Evolutionary conservation across 495 filamentous ascomycete genomes (phyloP).

Genomic region (Hypoxylon rickii): DNA sequence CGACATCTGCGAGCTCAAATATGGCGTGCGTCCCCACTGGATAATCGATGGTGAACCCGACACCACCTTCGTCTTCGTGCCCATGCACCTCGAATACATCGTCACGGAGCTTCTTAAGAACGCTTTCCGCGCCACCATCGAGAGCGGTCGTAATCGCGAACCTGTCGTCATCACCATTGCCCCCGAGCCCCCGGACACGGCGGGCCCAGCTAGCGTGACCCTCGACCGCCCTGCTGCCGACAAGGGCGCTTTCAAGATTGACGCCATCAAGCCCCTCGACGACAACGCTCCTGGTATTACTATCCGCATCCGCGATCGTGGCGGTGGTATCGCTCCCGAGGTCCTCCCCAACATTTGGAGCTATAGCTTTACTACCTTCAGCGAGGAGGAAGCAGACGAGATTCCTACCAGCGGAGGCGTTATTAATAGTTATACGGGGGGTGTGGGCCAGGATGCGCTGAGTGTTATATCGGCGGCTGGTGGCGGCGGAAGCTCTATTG

Average conservation of each 20-base stretch:
- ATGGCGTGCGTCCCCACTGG: conserved; percentile 83
- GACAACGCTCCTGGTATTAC: conserved; percentile 82
- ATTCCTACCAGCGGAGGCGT: conserved; percentile 18
- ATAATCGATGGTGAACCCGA: conserved; percentile 81
- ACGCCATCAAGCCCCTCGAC: conserved; percentile 59
- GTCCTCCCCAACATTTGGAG: conserved; percentile 88
- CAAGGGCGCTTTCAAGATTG: conserved; percentile 50
- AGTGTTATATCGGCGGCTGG: conserved; percentile 72
- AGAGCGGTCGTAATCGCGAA: conserved; percentile 73
- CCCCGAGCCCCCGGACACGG: conserved; percentile 66
- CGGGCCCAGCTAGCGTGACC: conserved; percentile 53
- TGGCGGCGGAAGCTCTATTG: conserved; percentile 75
- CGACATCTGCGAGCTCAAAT: conserved; percentile 95
- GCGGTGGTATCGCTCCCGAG: conserved; percentile 85
- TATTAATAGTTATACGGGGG: conserved; percentile 33
- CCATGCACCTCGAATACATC: conserved; percentile 96
- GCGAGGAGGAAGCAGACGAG: conserved; percentile 58
- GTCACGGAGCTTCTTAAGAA: conserved; percentile 96
- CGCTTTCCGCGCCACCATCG: conserved; percentile 89
- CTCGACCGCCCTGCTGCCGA: conserved; percentile 72
- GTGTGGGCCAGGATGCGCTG: conserved; percentile 63
- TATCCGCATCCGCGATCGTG: conserved; percentile 92
- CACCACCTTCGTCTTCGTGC: conserved; percentile 85
- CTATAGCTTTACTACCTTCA: conserved; percentile 95
- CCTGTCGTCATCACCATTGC: conserved; percentile 92